phyloP scores from a whole-genome alignment of 768 basidiomycete species.

The Russula olivacea region DNA sequence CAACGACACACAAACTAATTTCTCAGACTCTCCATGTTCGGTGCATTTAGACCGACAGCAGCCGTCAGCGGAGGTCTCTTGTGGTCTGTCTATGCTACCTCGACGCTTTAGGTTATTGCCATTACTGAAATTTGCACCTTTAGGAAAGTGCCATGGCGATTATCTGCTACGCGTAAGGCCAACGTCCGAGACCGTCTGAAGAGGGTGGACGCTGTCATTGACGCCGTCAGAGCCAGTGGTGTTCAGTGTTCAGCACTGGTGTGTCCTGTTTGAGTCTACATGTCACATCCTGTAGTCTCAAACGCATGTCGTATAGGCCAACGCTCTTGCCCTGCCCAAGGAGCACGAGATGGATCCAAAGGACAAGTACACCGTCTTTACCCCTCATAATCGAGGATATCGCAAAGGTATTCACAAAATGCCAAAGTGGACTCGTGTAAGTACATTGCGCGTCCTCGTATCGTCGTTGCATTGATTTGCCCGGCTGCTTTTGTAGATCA shows the following conservation, averaged over 20 bases:
- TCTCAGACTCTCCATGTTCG: conserved; percentile 58
- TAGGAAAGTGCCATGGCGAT: conserved; percentile 94
- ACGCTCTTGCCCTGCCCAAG: conserved; percentile 79
- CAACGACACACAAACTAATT: background rate
- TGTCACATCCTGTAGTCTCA: background rate
- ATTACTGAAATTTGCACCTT: conserved; percentile 4
- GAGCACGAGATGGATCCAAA: conserved; percentile 87
- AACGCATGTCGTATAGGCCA: conserved; percentile 35
- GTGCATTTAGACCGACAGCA: conserved; percentile 71
- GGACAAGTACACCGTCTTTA: conserved; percentile 96
- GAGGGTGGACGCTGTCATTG: conserved; percentile 90
- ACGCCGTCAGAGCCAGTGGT: conserved; percentile 77
- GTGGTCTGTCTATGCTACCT: conserved; percentile 50
- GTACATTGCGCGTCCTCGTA: conserved; percentile 27
- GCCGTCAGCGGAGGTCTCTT: conserved; percentile 71
- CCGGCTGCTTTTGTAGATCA: conserved; percentile 48
- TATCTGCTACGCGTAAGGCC: conserved; percentile 88
- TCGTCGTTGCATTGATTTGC: background rate
- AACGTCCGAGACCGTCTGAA: conserved; percentile 85
- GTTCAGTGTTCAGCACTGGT: conserved; percentile 74
- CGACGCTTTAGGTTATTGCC: too few relatives aligned
- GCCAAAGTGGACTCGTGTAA: conserved; percentile 92
- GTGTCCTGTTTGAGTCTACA: conserved; percentile 30
- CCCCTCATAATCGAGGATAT: conserved; percentile 62
- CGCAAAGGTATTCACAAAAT: conserved; percentile 95